phyloP scores from a whole-genome alignment of 768 basidiomycete genomes.

The Termitomyces sp. region DNA sequence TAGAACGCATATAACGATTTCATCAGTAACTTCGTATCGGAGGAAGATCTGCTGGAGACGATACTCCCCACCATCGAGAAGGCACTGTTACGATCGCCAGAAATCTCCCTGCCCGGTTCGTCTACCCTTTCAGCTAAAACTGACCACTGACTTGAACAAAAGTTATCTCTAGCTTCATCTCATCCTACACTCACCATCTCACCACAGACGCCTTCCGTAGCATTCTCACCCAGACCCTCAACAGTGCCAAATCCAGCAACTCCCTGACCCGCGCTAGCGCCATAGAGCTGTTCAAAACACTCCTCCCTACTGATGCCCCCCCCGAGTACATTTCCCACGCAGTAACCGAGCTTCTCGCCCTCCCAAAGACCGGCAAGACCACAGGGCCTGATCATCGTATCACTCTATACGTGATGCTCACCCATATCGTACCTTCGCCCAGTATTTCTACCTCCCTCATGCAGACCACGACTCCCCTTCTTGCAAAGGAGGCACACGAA shows the following conservation, averaged over 20 bases:
- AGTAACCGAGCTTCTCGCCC: conserved; percentile 60
- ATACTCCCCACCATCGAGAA: conserved; percentile 78
- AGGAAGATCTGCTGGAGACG: conserved; percentile 42
- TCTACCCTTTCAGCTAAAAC: background rate
- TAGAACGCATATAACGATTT: conserved; percentile 60
- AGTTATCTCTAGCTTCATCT: conserved; percentile 59
- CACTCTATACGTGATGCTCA: conserved; percentile 76
- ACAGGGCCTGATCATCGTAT: conserved; percentile 82
- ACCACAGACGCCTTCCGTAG: conserved; percentile 43
- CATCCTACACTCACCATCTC: conserved; percentile 46
- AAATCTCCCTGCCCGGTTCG: conserved; percentile 64
- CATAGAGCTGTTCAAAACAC: conserved; percentile 47
- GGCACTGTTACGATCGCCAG: conserved; percentile 76
- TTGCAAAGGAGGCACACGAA: conserved; percentile 79
- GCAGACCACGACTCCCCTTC: conserved; percentile 31
- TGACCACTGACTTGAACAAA: background rate
- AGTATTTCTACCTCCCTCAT: conserved; percentile 41
- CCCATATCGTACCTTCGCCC: conserved; percentile 40
- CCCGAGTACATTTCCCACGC: conserved; percentile 36
- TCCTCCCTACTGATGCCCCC: conserved; percentile 31
- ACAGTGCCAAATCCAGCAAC: conserved; percentile 73
- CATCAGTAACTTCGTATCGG: conserved; percentile 43
- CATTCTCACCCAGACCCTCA: conserved; percentile 53
- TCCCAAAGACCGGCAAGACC: conserved; percentile 83
- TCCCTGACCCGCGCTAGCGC: conserved; percentile 51